Conservation (phyloP, 768 basidiomycete genomes). For the Termitomyces sp. region DNA sequence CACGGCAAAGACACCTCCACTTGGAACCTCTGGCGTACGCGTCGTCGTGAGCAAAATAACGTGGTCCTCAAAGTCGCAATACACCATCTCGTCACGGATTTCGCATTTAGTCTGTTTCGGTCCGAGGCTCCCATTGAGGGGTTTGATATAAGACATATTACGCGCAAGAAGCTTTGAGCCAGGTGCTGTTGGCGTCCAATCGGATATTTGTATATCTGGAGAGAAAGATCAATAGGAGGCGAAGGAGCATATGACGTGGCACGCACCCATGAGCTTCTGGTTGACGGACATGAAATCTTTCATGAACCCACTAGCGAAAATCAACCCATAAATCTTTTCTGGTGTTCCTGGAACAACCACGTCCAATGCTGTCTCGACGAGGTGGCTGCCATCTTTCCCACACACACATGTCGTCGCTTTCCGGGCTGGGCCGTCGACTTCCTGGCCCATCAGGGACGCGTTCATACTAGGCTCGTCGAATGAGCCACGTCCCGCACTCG, state of each 20-base stretch:
- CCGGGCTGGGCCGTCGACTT: conserved; percentile 17
- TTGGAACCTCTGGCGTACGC: conserved; percentile 90
- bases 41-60: conserved; percentile 85
- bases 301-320: conserved; percentile 94
- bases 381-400: conserved; percentile 65
- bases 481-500: conserved; percentile 31
- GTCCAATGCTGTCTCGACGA: conserved; percentile 70
- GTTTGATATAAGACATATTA: conserved; percentile 97
- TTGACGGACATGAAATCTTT: conserved; percentile 90
- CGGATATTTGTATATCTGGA: conserved; percentile 90
- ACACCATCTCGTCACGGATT: conserved; percentile 78
- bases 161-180: conserved; percentile 70
- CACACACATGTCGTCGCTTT: conserved; percentile 75
- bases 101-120: conserved; percentile 97
- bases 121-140: conserved; percentile 79
- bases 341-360: conserved; percentile 82
- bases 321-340: conserved; percentile 91
- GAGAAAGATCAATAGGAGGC: not conserved
- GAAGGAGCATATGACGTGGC: not conserved
- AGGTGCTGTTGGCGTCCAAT: conserved; percentile 73
- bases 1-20: conserved; percentile 87
- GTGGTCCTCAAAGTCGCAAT: conserved; percentile 81
- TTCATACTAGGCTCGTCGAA: conserved; percentile 20
- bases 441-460: conserved; percentile 15
- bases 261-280: conserved; percentile 83